Conservation (phyloP, 2,329 filamentous ascomycete genomes). For the Hortaea sp. region DNA sequence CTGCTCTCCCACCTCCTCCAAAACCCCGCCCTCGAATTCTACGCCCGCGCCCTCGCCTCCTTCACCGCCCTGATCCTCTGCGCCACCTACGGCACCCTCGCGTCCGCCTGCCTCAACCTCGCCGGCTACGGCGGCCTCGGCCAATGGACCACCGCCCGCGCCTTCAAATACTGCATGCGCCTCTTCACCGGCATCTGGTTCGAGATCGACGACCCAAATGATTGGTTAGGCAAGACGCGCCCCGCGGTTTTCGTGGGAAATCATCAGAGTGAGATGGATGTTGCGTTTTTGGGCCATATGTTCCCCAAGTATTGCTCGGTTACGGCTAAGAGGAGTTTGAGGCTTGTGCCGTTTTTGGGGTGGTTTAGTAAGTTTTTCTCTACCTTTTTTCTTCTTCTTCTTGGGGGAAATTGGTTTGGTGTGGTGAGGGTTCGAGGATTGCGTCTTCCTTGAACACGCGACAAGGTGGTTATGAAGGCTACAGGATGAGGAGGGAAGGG, state of each 20-base stretch:
- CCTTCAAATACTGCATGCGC: slow-evolving; percentile 72
- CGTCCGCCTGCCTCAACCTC: slow-evolving; percentile 60
- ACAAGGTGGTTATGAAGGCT: no score
- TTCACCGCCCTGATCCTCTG: slow-evolving; percentile 30
- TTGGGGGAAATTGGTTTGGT: no score
- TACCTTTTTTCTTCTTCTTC: no score
- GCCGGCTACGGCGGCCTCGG: slow-evolving; percentile 63
- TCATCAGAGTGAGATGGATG: slow-evolving; percentile 87
- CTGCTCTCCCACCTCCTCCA: slow-evolving; percentile 21
- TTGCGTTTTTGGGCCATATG: slow-evolving; percentile 77
- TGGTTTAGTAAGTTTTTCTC: slow-evolving; percentile 60
- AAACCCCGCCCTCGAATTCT: slow-evolving; percentile 44
- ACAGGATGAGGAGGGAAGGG: no score
- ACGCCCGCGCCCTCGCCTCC: slow-evolving; percentile 49
- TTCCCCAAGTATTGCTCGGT: slow-evolving; percentile 90
- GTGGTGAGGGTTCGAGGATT: no score
- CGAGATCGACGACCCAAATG: slow-evolving; percentile 45
- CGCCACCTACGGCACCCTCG: slow-evolving; percentile 64
- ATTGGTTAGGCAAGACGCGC: slow-evolving; percentile 39
- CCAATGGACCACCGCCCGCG: slow-evolving; percentile 74
- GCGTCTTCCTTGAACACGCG: no score
- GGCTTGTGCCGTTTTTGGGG: slow-evolving; percentile 71
- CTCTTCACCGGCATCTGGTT: slow-evolving; percentile 69
- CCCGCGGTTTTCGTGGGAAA: slow-evolving; percentile 90
- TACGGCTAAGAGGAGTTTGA: slow-evolving; percentile 80